phyloP scores from a whole-genome alignment of 2,329 filamentous ascomycete species.

The Arthrobotrys iridis region DNA sequence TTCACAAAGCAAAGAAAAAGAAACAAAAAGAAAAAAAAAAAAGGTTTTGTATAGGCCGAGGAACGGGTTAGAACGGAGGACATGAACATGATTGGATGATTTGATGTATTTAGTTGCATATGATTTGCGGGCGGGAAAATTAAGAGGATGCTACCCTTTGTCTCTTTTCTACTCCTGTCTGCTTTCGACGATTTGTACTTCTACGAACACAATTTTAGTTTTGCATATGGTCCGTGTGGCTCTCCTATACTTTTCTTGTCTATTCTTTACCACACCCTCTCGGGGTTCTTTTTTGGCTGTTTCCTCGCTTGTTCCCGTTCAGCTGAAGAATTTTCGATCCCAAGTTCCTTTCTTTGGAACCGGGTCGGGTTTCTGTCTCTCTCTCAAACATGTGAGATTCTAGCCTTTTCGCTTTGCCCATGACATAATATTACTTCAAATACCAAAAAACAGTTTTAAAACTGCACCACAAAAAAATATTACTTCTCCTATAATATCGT shows the following conservation, averaged over 20 bases:
- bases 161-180: slow-evolving; percentile 43
- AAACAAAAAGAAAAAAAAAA: slow-evolving; percentile 7
- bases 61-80: slow-evolving; percentile 14
- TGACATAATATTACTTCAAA: slow-evolving; percentile 1
- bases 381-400: slow-evolving; percentile 10
- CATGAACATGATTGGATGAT: slow-evolving; percentile 35
- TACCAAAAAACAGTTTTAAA: not conserved
- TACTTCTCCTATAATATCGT: not conserved
- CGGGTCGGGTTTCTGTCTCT: slow-evolving; percentile 8
- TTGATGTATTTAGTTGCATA: slow-evolving; percentile 23
- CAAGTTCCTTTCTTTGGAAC: slow-evolving; percentile 33
- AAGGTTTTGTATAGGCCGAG: slow-evolving; percentile 3
- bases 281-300: slow-evolving; percentile 18
- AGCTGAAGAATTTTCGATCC: slow-evolving; percentile 52
- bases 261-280: slow-evolving; percentile 33
- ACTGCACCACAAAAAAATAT: not conserved
- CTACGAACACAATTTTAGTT: slow-evolving; percentile 22
- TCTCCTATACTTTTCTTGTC: slow-evolving; percentile 8
- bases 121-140: slow-evolving; percentile 52
- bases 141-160: slow-evolving; percentile 29
- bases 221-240: slow-evolving; percentile 41
- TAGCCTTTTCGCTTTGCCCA: not conserved
- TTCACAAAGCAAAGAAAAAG: slow-evolving; percentile 15
- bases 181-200: slow-evolving; percentile 33
- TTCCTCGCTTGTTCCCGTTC: slow-evolving; percentile 53